Percentiles rank a stretch among this genome's conserved stretches.
Conservation (phyloP, 148 eudicot species). For the Pharnaceum exiguum region DNA sequence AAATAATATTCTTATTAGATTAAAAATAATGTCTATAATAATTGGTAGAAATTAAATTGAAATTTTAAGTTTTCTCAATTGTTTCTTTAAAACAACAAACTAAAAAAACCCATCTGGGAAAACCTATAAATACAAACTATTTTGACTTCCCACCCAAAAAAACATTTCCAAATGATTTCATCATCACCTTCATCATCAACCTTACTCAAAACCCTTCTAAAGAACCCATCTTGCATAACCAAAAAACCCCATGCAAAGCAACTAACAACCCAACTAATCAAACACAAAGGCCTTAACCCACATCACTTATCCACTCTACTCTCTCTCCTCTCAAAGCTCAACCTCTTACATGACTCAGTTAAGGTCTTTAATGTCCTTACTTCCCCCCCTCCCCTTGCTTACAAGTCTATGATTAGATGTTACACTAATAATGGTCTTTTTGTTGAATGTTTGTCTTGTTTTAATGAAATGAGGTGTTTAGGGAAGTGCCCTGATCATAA, state of each 20-base stretch:
- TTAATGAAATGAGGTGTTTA: slow-evolving; percentile 39
- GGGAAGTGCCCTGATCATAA: slow-evolving; percentile 67
- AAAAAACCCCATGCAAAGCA: slow-evolving; percentile 80
- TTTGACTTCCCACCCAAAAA: too few species aligned
- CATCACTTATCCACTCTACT: slow-evolving; percentile 25
- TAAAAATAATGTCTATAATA: too few species aligned
- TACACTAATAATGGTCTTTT: slow-evolving; percentile 43
- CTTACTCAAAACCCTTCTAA: slow-evolving; percentile 30
- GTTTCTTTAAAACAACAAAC: too few species aligned
- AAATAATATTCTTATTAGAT: too few species aligned
- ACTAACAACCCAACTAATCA: slow-evolving; percentile 56
- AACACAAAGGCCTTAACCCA: slow-evolving; percentile 13
- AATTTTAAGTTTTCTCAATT: too few species aligned
- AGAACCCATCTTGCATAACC: slow-evolving; percentile 38
- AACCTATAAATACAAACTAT: too few species aligned
- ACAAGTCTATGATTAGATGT: slow-evolving; percentile 56
- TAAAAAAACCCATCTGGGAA: too few species aligned
- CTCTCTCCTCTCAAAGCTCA: slow-evolving; percentile 45
- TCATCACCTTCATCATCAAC: neutral
- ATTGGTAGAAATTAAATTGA: too few species aligned
- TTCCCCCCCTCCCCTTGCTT: slow-evolving; percentile 42
- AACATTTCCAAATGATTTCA: slow-evolving; percentile 7
- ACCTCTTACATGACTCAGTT: slow-evolving; percentile 38
- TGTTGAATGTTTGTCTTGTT: slow-evolving; percentile 39
- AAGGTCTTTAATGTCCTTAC: slow-evolving; percentile 35